These are phyloP conservation scores for Botrytis elliptica DNA, from an alignment of 2,329 filamentous ascomycete genomes.

Conservation along the genomic window DNA sequence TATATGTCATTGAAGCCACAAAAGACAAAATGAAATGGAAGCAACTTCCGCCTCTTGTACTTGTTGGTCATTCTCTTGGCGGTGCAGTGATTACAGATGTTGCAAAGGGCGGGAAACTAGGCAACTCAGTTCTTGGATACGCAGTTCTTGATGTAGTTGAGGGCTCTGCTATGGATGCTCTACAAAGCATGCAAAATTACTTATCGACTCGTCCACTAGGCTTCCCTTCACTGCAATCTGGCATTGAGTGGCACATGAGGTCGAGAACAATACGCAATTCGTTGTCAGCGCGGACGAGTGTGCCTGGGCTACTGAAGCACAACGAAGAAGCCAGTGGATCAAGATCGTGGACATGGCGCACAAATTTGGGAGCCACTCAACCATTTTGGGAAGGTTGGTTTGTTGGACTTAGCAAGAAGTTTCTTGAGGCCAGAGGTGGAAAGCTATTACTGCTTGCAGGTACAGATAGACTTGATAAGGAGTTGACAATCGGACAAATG, in stretches of 20 bases:
- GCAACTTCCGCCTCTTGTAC: slow-evolving; percentile 68
- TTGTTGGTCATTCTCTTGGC: slow-evolving; percentile 90
- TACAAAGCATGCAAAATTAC: slow-evolving; percentile 92
- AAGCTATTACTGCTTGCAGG: slow-evolving; percentile 84
- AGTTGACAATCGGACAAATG: slow-evolving; percentile 95
- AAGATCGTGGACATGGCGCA: slow-evolving; percentile 73
- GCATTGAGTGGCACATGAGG: slow-evolving; percentile 91
- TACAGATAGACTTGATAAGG: slow-evolving; percentile 86
- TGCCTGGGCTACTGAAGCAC: slow-evolving; percentile 71
- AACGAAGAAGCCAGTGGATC: slow-evolving; percentile 41
- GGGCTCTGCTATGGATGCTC: slow-evolving; percentile 89
- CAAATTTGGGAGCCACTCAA: slow-evolving; percentile 78
- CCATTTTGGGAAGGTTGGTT: slow-evolving; percentile 97
- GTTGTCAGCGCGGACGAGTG: slow-evolving; percentile 80
- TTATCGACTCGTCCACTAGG: slow-evolving; percentile 75
- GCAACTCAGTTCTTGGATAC: slow-evolving; percentile 72
- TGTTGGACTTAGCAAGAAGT: slow-evolving; percentile 81
- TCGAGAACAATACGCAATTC: slow-evolving; percentile 83
- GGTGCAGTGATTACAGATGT: slow-evolving; percentile 88
- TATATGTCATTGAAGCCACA: slow-evolving; percentile 66
- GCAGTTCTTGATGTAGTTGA: slow-evolving; percentile 94
- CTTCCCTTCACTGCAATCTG: slow-evolving; percentile 75
- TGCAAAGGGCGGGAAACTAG: slow-evolving; percentile 66
- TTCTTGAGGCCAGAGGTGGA: slow-evolving; percentile 75
- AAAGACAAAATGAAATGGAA: slow-evolving; percentile 70